Evolutionary conservation across 441 rosid genomes (phyloP).

Genomic region (Aleurites moluccanus): DNA sequence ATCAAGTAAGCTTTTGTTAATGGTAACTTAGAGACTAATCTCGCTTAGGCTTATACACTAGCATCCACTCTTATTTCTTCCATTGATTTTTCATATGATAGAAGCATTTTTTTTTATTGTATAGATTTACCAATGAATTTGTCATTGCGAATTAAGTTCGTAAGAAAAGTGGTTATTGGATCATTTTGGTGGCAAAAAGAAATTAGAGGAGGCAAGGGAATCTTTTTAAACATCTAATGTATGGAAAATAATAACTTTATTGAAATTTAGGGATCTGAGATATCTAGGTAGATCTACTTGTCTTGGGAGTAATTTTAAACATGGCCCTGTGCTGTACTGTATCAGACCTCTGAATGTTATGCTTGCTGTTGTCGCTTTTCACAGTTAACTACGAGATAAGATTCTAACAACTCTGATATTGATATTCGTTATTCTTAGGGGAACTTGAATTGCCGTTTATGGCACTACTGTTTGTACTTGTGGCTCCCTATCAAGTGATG

Average conservation of each 20-base stretch:
- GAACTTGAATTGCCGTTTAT: slow-evolving; percentile 87
- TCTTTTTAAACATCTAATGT: too few species aligned
- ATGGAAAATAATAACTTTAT: too few species aligned
- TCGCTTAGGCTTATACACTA: not conserved
- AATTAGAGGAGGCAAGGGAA: not conserved
- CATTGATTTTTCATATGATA: not conserved
- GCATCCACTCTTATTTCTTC: not conserved
- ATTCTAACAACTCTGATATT: not conserved
- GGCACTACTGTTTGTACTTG: slow-evolving; percentile 67
- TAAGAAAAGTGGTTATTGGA: not conserved
- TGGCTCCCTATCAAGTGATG: slow-evolving; percentile 72
- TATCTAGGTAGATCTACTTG: not conserved
- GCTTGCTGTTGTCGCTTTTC: not conserved
- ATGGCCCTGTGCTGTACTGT: not conserved
- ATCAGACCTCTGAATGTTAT: not conserved
- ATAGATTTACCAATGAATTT: not conserved
- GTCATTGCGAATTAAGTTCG: not conserved
- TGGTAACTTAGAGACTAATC: too few species aligned
- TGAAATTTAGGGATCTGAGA: too few species aligned
- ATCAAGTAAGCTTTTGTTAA: too few species aligned
- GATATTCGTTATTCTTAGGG: slow-evolving; percentile 41
- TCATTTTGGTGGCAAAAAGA: not conserved
- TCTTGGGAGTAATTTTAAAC: not conserved
- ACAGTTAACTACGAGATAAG: not conserved
- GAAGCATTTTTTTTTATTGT: not conserved